phyloP scores from a whole-genome alignment of 78 protist genomes.

The Emiliania huxleyi region DNA sequence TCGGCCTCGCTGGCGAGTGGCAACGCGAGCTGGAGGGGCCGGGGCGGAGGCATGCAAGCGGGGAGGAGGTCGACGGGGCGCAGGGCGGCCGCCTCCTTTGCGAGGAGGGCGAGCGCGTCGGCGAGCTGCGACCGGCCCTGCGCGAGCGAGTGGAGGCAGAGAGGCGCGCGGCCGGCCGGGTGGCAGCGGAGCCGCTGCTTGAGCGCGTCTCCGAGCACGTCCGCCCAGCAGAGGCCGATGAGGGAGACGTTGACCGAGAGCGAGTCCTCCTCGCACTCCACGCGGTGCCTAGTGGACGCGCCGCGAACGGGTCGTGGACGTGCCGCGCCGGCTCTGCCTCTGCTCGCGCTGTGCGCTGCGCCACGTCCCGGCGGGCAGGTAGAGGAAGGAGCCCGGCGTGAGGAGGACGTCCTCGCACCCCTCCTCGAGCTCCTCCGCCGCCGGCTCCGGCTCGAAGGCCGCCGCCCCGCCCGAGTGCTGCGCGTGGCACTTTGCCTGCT shows the following conservation, averaged over 20 bases:
- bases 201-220: not conserved
- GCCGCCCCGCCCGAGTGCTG: not conserved
- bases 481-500: conserved; percentile 12
- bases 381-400: conserved; percentile 22
- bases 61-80: not conserved
- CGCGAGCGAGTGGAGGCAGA: not conserved
- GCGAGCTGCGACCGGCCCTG: not conserved
- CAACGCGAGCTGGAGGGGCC: not conserved
- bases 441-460: not conserved
- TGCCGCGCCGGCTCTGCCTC: no score
- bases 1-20: not conserved
- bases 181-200: not conserved
- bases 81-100: not conserved
- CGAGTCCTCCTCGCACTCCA: conserved; percentile 40
- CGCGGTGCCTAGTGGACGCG: no score
- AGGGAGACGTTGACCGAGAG: conserved; percentile 34
- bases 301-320: no score
- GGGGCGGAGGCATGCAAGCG: not conserved
- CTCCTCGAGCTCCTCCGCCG: not conserved
- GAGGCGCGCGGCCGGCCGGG: not conserved
- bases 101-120: not conserved
- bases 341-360: conserved; percentile 34
- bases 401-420: not conserved
- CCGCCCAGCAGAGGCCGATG: not conserved
- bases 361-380: conserved; percentile 48